Evolutionary conservation across 2,329 filamentous ascomycete species (phyloP).

Genomic region (Alternaria dauci): DNA sequence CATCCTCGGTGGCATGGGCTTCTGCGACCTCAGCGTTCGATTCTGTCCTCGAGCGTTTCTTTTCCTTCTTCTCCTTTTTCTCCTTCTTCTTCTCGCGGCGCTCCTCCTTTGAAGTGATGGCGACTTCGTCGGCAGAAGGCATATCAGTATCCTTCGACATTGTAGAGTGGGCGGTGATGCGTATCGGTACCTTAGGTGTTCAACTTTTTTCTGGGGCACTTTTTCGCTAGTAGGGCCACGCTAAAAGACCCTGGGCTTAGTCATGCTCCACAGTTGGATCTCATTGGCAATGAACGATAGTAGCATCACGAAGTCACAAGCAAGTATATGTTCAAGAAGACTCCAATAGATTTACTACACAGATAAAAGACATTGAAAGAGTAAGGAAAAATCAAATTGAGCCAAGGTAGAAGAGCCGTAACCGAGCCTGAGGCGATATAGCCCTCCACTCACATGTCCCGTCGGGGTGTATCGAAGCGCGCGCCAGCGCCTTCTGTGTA

Average conservation of each 20-base stretch:
- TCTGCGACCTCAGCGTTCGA: constrained; percentile 21
- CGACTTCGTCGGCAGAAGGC: constrained; percentile 17
- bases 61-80: constrained; percentile 39
- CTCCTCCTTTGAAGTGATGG: constrained; percentile 28
- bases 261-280: constrained; percentile 8
- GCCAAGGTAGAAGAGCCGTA: constrained; percentile 9
- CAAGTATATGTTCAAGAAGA: constrained; percentile 1
- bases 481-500: constrained; percentile 11
- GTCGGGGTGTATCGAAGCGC: constrained; percentile 14
- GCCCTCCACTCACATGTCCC: background rate
- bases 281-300: background rate
- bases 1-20: constrained; percentile 24
- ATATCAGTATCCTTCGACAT: constrained; percentile 25
- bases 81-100: constrained; percentile 40
- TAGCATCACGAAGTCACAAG: background rate
- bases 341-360: constrained; percentile 12
- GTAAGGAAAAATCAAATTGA: constrained; percentile 16
- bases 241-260: constrained; percentile 21
- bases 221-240: constrained; percentile 19
- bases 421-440: constrained; percentile 2
- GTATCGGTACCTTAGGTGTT: background rate
- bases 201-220: constrained; percentile 30
- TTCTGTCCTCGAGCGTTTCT: constrained; percentile 34
- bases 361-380: constrained; percentile 7
- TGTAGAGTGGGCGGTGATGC: constrained; percentile 5